Conservation (phyloP, 257 asterid species). For the Solanum virginianum region DNA sequence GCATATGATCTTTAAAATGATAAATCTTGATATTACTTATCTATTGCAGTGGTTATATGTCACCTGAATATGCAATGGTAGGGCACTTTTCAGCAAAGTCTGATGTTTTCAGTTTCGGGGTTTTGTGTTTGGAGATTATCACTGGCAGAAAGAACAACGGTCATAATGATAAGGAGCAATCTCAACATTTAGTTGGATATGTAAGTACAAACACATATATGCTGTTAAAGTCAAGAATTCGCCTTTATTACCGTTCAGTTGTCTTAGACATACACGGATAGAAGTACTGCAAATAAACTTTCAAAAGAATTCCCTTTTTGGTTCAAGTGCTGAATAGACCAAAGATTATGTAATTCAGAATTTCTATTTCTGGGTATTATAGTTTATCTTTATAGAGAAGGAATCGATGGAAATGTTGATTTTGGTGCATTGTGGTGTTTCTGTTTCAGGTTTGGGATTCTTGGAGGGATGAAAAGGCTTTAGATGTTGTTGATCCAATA, state of each 20-base stretch:
- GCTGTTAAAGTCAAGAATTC: not conserved
- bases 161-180: not conserved
- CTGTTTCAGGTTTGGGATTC: constrained; percentile 15
- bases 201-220: constrained; percentile 6
- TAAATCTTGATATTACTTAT: not conserved
- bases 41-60: constrained; percentile 29
- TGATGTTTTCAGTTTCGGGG: constrained; percentile 22
- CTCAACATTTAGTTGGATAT: constrained; percentile 8
- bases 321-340: not conserved
- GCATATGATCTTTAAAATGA: not conserved
- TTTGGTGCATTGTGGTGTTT: not conserved
- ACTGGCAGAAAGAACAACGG: constrained; percentile 13
- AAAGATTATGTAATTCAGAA: not conserved
- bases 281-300: not conserved
- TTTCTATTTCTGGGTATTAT: not conserved
- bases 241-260: not conserved
- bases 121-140: constrained; percentile 14
- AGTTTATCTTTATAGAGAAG: not conserved
- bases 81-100: constrained; percentile 22
- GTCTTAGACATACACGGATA: not conserved
- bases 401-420: not conserved
- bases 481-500: constrained; percentile 8
- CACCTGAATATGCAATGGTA: constrained; percentile 33
- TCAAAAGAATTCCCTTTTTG: not conserved
- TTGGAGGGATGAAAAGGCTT: constrained; percentile 19